These are phyloP conservation scores for Rhodotorula mucilaginosa DNA, from an alignment of 1,284 basidiomycete species.

Conservation along the genomic window DNA sequence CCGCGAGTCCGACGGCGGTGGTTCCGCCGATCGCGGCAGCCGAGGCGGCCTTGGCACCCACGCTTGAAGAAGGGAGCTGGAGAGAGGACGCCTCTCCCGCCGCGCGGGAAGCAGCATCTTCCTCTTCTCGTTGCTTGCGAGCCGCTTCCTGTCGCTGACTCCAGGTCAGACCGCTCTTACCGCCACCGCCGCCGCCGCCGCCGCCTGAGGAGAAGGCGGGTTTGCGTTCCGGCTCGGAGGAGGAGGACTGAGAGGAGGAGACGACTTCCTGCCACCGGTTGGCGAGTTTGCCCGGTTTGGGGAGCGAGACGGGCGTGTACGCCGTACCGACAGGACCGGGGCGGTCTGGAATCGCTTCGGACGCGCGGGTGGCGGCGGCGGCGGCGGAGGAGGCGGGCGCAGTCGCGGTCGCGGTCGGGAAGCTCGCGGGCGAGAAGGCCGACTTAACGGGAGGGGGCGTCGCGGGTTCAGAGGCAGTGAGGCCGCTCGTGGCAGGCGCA, in stretches of 20 bases:
- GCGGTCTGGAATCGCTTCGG: conserved; percentile 32
- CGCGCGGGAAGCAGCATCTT: conserved; percentile 64
- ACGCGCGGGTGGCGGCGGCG: conserved; percentile 53
- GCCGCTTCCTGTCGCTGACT: conserved; percentile 80
- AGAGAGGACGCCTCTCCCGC: conserved; percentile 39
- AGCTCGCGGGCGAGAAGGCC: background rate
- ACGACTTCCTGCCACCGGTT: conserved; percentile 66
- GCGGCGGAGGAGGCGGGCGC: conserved; percentile 53
- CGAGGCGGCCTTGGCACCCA: conserved; percentile 47
- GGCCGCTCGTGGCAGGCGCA: conserved; percentile 51
- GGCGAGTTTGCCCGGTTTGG: conserved; percentile 76
- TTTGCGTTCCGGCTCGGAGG: background rate
- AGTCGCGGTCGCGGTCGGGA: conserved; percentile 51
- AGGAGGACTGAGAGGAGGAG: background rate
- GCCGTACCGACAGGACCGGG: conserved; percentile 60
- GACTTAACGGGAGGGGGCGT: conserved; percentile 47
- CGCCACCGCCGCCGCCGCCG: conserved; percentile 44
- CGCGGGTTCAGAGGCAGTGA: conserved; percentile 53
- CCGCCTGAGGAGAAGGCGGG: background rate
- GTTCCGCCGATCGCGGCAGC: conserved; percentile 28
- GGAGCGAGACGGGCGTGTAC: conserved; percentile 80
- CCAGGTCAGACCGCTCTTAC: conserved; percentile 65
- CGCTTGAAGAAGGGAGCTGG: conserved; percentile 50
- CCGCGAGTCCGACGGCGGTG: conserved; percentile 28
- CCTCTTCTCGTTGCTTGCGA: conserved; percentile 78